A percentile compares a stretch with the other conserved stretches of the same genome.
Evolutionary conservation across 2,329 filamentous ascomycete species (phyloP).

Genomic region (Xylaria sp.): DNA sequence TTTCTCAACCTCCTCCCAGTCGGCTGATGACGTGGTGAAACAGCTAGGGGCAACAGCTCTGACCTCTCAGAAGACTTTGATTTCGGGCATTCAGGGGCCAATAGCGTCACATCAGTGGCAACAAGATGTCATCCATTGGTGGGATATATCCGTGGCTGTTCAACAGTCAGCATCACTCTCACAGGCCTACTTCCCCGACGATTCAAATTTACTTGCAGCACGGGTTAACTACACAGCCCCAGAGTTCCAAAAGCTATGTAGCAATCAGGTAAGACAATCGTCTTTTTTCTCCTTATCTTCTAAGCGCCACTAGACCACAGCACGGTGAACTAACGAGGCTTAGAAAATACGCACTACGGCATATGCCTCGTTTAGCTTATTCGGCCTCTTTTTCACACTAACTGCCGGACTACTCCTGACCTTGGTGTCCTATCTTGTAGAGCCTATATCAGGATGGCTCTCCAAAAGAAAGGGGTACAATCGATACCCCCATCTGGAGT

Average conservation of each 20-base stretch:
- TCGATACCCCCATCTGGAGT: slow-evolving; percentile 39
- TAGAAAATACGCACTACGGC: slow-evolving; percentile 42
- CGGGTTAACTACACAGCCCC: background rate
- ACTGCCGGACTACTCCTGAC: slow-evolving; percentile 37
- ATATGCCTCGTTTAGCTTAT: slow-evolving; percentile 43
- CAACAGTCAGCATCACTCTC: background rate
- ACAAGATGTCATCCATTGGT: too few species aligned
- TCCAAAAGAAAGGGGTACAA: slow-evolving; percentile 18
- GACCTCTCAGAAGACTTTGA: background rate
- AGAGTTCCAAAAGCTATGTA: slow-evolving; percentile 8
- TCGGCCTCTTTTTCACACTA: slow-evolving; percentile 40
- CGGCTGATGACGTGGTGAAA: background rate
- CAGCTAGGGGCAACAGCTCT: background rate
- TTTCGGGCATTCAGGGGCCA: background rate
- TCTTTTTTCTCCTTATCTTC: background rate
- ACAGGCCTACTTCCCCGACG: background rate
- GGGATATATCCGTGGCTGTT: slow-evolving; percentile 12
- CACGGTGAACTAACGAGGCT: background rate
- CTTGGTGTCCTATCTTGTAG: slow-evolving; percentile 17
- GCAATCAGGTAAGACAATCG: slow-evolving; percentile 8
- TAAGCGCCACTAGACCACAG: background rate
- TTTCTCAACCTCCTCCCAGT: background rate
- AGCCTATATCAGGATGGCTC: slow-evolving; percentile 29
- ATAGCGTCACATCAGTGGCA: background rate
- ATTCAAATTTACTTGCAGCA: background rate